These are phyloP conservation scores for Desmodesmus armatus DNA, from an alignment of 139 green algal genomes.

Conservation along the genomic window DNA sequence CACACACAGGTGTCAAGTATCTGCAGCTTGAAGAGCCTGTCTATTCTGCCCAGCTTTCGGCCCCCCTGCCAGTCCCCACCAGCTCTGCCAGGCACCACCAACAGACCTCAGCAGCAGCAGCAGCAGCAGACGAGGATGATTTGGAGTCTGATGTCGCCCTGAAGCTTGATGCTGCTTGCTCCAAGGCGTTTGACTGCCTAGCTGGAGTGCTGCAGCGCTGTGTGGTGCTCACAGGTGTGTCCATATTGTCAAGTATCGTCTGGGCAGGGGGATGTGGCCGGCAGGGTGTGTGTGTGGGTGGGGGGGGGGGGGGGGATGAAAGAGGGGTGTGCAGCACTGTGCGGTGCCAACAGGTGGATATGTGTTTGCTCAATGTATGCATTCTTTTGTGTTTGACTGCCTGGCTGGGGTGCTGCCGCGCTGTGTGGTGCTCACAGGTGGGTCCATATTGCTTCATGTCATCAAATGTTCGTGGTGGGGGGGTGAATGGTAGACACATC, in stretches of 20 bases:
- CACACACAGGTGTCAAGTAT: slow-evolving; percentile 28
- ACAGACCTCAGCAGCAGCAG: slow-evolving; percentile 22
- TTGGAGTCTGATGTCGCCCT: slow-evolving; percentile 35
- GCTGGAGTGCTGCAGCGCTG: slow-evolving; percentile 61
- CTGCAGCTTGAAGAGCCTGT: slow-evolving; percentile 18
- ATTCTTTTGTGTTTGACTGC: slow-evolving; percentile 17
- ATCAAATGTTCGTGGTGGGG: no score
- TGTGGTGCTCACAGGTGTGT: slow-evolving; percentile 63
- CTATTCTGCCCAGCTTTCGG: slow-evolving; percentile 2
- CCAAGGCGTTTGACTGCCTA: slow-evolving; percentile 37
- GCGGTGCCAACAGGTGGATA: no score
- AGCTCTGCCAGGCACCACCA: slow-evolving; percentile 10
- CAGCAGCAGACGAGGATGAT: slow-evolving; percentile 15
- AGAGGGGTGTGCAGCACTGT: no score
- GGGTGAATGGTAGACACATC: no score
- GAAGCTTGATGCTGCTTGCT: slow-evolving; percentile 21
- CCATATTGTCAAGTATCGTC: no score
- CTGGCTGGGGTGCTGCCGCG: slow-evolving; percentile 57
- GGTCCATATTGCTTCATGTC: no score
- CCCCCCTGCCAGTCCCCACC: slow-evolving; percentile 22
- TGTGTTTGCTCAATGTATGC: no score
- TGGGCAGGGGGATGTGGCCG: no score
- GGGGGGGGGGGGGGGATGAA: no score
- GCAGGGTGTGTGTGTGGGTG: no score
- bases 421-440: slow-evolving; percentile 69